phyloP scores from a whole-genome alignment of 345 rosid species.

The Syzygium jambos region DNA sequence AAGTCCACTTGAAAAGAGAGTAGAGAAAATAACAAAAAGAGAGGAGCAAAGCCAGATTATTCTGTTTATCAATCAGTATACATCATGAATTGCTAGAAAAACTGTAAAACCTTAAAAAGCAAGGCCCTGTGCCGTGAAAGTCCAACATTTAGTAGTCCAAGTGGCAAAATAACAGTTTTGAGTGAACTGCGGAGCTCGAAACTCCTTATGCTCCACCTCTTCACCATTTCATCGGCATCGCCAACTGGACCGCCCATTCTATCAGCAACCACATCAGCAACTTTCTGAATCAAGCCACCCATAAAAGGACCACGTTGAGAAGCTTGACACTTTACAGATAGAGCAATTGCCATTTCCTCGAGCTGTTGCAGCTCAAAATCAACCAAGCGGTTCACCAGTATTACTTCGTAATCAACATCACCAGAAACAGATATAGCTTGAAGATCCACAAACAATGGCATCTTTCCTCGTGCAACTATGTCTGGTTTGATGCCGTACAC shows the following conservation, averaged over 20 bases:
- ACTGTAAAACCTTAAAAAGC: constrained; percentile 73
- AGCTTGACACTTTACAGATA: constrained; percentile 39
- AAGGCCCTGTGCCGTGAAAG: constrained; percentile 95
- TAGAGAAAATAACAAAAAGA: not conserved
- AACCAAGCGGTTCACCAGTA: constrained; percentile 65
- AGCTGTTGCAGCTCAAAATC: constrained; percentile 72
- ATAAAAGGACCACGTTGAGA: constrained; percentile 31
- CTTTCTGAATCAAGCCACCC: constrained; percentile 61
- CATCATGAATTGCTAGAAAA: not conserved
- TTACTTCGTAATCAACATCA: constrained; percentile 64
- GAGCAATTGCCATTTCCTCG: constrained; percentile 40
- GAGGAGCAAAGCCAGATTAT: not conserved
- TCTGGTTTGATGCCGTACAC: constrained; percentile 58
- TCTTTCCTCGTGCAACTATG: constrained; percentile 52
- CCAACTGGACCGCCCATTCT: constrained; percentile 93
- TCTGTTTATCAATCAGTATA: not conserved
- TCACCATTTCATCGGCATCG: constrained; percentile 74
- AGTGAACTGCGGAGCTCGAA: constrained; percentile 48
- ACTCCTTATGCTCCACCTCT: constrained; percentile 65
- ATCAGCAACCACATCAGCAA: constrained; percentile 84
- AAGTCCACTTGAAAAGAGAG: not conserved
- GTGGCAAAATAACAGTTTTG: constrained; percentile 64
- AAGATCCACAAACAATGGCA: constrained; percentile 85
- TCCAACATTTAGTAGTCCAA: constrained; percentile 78
- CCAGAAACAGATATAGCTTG: constrained; percentile 56